Evolutionary conservation across 2,329 filamentous ascomycete species (phyloP).

Genomic region (Arthroderma sp.): DNA sequence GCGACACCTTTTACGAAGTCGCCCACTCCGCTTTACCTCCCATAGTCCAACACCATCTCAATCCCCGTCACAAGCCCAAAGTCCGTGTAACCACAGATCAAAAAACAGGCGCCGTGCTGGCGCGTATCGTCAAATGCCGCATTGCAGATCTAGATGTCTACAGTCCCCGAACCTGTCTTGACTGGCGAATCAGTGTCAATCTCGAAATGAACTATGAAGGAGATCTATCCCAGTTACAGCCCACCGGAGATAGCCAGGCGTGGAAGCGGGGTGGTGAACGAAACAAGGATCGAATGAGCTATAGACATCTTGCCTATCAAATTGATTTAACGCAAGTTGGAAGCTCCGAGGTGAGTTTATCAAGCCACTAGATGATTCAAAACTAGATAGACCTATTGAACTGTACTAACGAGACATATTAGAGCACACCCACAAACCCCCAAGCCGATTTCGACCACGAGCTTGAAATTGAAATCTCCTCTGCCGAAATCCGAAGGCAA

Average conservation of each 20-base stretch:
- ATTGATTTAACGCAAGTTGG: conserved; percentile 89
- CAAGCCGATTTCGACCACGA: conserved; percentile 24
- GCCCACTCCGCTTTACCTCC: conserved; percentile 50
- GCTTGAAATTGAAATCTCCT: conserved; percentile 36
- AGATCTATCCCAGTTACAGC: conserved; percentile 41
- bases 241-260: conserved; percentile 26
- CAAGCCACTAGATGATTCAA: neutral
- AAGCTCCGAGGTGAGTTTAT: conserved; percentile 30
- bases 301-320: conserved; percentile 75
- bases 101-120: conserved; percentile 54
- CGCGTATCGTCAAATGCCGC: conserved; percentile 84
- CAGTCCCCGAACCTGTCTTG: conserved; percentile 62
- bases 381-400: too few relatives aligned
- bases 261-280: conserved; percentile 42
- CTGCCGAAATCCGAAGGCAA: conserved; percentile 32
- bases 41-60: conserved; percentile 48
- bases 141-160: conserved; percentile 78
- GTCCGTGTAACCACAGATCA: conserved; percentile 68
- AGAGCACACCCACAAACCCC: neutral
- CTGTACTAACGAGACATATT: too few relatives aligned
- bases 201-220: conserved; percentile 83
- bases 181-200: conserved; percentile 89
- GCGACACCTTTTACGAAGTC: conserved; percentile 73
- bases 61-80: conserved; percentile 45
- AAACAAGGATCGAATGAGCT: conserved; percentile 82